These are phyloP conservation scores for Cadophora sp. DNA, from an alignment of 2,329 filamentous ascomycete species.

Conservation along the genomic window DNA sequence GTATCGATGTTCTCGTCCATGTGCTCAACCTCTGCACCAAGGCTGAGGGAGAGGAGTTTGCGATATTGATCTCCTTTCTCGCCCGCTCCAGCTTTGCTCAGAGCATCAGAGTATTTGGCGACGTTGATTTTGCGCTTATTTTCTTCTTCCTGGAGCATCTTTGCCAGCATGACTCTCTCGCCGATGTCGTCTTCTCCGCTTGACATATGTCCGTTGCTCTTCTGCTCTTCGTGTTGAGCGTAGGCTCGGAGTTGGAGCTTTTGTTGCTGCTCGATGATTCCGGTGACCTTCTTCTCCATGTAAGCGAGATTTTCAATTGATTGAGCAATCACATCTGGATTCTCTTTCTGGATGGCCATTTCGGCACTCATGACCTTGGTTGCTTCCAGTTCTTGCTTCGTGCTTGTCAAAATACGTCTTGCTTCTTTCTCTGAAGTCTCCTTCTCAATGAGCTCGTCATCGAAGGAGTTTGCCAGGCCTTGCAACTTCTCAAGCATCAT, in stretches of 20 bases:
- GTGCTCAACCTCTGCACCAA: slow-evolving; percentile 57
- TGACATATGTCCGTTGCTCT: slow-evolving; percentile 53
- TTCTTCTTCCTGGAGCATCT: slow-evolving; percentile 64
- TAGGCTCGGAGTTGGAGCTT: slow-evolving; percentile 47
- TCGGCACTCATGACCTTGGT: slow-evolving; percentile 62
- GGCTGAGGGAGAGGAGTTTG: slow-evolving; percentile 32
- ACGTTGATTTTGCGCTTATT: slow-evolving; percentile 58
- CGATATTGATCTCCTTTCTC: slow-evolving; percentile 79
- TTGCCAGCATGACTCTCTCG: slow-evolving; percentile 63
- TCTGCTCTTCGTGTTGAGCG: slow-evolving; percentile 54
- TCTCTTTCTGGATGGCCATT: slow-evolving; percentile 46
- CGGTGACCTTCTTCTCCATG: slow-evolving; percentile 36
- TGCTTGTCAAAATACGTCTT: slow-evolving; percentile 68
- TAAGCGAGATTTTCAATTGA: slow-evolving; percentile 34
- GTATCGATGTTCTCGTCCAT: slow-evolving; percentile 41
- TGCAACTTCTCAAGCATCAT: slow-evolving; percentile 76
- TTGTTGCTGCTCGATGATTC: slow-evolving; percentile 55
- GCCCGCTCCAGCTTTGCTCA: slow-evolving; percentile 72
- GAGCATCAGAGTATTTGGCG: slow-evolving; percentile 70
- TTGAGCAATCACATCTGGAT: slow-evolving; percentile 30
- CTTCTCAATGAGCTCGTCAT: slow-evolving; percentile 78
- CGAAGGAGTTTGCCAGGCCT: slow-evolving; percentile 73
- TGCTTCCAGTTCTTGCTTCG: slow-evolving; percentile 69
- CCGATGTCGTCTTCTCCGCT: slow-evolving; percentile 55
- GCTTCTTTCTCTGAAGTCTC: slow-evolving; percentile 73